These are phyloP conservation scores for Pleurotus salmoneostramineus DNA, from an alignment of 768 basidiomycete genomes.

Conservation along the genomic window DNA sequence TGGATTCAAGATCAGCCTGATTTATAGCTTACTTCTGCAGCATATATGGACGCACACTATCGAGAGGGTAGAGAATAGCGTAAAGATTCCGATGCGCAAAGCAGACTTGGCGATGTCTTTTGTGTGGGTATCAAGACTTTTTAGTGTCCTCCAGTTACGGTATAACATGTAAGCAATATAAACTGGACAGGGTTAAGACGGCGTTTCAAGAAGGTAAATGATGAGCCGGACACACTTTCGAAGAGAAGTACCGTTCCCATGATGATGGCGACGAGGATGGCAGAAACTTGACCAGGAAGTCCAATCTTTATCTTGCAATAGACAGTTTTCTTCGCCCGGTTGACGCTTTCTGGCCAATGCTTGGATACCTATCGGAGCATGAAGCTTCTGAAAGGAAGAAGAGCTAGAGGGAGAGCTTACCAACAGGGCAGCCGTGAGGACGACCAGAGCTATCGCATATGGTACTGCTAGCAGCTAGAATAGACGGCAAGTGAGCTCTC, in stretches of 20 bases:
- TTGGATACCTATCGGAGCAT: neutral
- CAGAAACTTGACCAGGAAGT: slow-evolving; percentile 7
- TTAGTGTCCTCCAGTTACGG: slow-evolving; percentile 1
- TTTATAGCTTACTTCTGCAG: no score
- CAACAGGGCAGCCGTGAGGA: neutral
- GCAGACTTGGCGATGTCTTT: neutral
- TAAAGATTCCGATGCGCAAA: neutral
- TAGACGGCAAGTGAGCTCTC: neutral
- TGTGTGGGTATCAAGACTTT: neutral
- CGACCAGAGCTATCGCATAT: neutral
- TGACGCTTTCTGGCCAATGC: slow-evolving; percentile 7
- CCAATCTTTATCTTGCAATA: slow-evolving; percentile 9
- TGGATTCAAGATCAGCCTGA: neutral
- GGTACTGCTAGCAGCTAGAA: neutral
- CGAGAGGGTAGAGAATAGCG: neutral
- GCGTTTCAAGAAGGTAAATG: neutral
- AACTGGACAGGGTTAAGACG: neutral
- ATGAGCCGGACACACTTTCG: slow-evolving; percentile 3
- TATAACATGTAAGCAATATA: neutral
- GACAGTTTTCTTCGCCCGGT: slow-evolving; percentile 2
- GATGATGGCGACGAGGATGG: slow-evolving; percentile 6
- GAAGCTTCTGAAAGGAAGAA: neutral
- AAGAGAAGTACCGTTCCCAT: slow-evolving; percentile 3
- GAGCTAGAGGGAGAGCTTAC: neutral
- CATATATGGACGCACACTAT: neutral